These are phyloP conservation scores for Theileria orientalis DNA, from an alignment of 169 alveolate genomes.

Conservation along the genomic window DNA sequence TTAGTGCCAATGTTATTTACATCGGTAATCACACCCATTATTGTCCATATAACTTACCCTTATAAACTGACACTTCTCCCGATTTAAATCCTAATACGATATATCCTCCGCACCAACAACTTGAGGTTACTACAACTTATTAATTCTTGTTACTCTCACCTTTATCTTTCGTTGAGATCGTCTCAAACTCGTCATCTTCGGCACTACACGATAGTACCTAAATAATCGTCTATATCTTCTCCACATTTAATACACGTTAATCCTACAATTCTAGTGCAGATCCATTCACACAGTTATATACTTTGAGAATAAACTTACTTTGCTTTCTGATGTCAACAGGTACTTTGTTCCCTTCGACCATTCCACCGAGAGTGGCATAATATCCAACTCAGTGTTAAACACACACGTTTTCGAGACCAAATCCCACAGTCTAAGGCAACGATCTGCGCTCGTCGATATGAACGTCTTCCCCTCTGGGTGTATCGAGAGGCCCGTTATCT, in stretches of 20 bases:
- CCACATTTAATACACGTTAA: too few species aligned
- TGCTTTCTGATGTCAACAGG: background rate
- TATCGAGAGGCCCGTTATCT: constrained; percentile 40
- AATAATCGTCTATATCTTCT: background rate
- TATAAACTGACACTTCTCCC: background rate
- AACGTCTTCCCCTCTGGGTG: constrained; percentile 57
- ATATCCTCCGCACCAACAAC: background rate
- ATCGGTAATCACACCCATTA: background rate
- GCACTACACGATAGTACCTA: constrained; percentile 4
- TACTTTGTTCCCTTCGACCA: constrained; percentile 38
- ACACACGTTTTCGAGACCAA: constrained; percentile 46
- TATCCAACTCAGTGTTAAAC: constrained; percentile 33
- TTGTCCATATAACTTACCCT: background rate
- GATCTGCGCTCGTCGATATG: constrained; percentile 40
- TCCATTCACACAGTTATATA: too few species aligned
- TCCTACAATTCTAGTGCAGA: too few species aligned
- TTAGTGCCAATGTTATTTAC: background rate
- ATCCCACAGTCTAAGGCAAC: constrained; percentile 60
- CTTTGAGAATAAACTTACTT: too few species aligned
- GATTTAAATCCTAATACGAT: constrained; percentile 6
- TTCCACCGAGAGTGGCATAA: constrained; percentile 23
- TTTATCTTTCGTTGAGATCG: background rate
- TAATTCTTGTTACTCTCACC: background rate
- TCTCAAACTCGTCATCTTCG: constrained; percentile 1
- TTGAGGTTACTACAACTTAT: background rate